Conservation (phyloP, 2,329 filamentous ascomycete species). For the Colletotrichum euphorbiae region DNA sequence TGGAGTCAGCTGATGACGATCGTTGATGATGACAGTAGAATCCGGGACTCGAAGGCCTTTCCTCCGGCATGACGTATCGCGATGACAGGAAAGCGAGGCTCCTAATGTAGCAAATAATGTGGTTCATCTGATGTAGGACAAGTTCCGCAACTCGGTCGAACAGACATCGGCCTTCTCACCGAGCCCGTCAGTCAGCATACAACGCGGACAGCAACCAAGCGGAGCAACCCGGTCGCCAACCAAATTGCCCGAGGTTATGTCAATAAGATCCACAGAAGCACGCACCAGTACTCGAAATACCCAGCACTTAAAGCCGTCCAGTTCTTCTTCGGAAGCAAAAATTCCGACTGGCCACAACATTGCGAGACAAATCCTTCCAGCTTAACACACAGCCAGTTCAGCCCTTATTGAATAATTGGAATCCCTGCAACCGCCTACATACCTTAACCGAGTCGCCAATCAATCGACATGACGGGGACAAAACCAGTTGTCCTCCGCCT, state of each 20-base stretch:
- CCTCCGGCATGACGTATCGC: too few relatives aligned
- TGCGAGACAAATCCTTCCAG: background rate
- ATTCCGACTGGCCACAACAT: background rate
- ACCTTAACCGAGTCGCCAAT: background rate
- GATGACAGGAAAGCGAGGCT: background rate
- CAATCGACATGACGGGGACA: slow-evolving; percentile 9
- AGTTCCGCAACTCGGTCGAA: background rate
- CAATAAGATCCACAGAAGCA: slow-evolving; percentile 12
- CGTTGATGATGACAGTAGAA: too few relatives aligned
- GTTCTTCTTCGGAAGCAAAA: background rate
- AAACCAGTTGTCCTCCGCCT: slow-evolving; percentile 56
- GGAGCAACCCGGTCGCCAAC: background rate
- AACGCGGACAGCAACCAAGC: background rate
- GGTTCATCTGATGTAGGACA: background rate
- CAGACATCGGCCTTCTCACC: slow-evolving; percentile 29
- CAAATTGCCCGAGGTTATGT: background rate
- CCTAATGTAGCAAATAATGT: background rate
- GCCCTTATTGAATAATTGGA: background rate
- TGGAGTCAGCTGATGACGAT: too few relatives aligned
- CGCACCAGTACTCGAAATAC: background rate
- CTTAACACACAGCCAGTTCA: background rate
- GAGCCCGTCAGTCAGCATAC: background rate
- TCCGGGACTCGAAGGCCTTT: too few relatives aligned
- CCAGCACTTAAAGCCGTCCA: slow-evolving; percentile 1
- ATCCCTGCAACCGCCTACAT: background rate